Evolutionary conservation across 1,139 yeast species (phyloP), one percentile per base, ranked within the genome.

Genomic region (Pneumocystis canis): DNA sequence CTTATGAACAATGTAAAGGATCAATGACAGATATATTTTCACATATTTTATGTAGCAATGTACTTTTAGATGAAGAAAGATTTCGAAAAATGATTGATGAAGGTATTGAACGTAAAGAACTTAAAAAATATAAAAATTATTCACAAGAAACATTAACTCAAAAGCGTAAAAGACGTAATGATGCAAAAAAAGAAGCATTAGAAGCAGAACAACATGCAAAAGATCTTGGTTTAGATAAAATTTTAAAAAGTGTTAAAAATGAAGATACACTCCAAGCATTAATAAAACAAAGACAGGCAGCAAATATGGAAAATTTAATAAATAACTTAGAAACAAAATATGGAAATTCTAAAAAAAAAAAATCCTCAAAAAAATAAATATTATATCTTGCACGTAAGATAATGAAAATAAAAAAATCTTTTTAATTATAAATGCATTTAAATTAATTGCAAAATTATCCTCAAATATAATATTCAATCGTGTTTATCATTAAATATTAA

Each of bases 11-110:
- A 68, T 80, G 80, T 66, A 80, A 84, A 33, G 96, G 96, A 5
- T 87, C 87, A 69, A 81, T 88, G 70, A 76, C 84, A 61, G 77
- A 78, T 65, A 74, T 89, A 18, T 85, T 88, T 71, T 95, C 87
- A 71, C 78, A 79, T 59, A 84, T 89, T 6, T 86, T 94, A 18
- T 96, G 89, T 73, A 78, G 86, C 62, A 89, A 85, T 66, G 79
- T 84, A 61, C 78, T 78, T 58, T n/a, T 81, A 77, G 79, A 74
- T 5, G 86, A 83, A 67, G 73, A 73, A 61, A 78, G 96, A 53
- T 79, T 87, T 33, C 80, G 80, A 65, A 72, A 72, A 2, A 77
- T 83, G 2, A 80, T 88, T 39, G 77, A 79, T 57, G 70, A 71
- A 9, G 77, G 81, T 47, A 74, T 82, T 31, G 71, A 71, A 2